Conservation (phyloP, 176 grass and related monocot species). For the Microstegium vimineum region DNA sequence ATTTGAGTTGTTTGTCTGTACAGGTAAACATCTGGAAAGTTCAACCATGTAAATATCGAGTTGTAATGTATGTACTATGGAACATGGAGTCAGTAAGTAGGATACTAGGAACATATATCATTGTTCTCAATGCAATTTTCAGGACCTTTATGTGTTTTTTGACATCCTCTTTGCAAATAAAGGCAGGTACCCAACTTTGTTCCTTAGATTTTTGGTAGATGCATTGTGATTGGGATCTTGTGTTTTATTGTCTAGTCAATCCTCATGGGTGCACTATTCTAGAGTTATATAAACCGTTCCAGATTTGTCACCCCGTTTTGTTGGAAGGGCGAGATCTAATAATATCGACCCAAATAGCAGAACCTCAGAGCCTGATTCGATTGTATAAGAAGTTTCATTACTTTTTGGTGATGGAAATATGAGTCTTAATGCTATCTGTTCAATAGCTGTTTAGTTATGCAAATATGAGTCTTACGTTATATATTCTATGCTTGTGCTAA, state of each 20-base stretch:
- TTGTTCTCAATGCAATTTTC: neutral
- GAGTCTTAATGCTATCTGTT: no score
- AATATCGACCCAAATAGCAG: neutral
- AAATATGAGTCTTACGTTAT: no score
- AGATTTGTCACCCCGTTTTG: neutral
- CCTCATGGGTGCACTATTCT: neutral
- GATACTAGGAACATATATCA: neutral
- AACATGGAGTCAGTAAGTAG: neutral
- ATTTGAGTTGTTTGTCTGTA: neutral
- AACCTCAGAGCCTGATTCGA: no score
- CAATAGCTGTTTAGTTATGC: no score
- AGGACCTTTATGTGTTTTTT: neutral
- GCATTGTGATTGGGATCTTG: neutral
- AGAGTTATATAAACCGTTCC: neutral
- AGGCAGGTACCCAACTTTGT: neutral
- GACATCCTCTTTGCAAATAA: neutral
- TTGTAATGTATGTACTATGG: neutral
- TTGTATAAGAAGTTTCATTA: no score
- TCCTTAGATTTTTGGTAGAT: neutral
- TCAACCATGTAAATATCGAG: neutral
- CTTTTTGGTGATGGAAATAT: no score
- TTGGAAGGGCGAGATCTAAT: neutral
- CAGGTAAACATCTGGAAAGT: neutral
- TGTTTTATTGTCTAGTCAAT: neutral
- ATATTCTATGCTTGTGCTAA: no score